phyloP scores from a whole-genome alignment of 2,329 filamentous ascomycete genomes.

The Fusarium praegraminearum region DNA sequence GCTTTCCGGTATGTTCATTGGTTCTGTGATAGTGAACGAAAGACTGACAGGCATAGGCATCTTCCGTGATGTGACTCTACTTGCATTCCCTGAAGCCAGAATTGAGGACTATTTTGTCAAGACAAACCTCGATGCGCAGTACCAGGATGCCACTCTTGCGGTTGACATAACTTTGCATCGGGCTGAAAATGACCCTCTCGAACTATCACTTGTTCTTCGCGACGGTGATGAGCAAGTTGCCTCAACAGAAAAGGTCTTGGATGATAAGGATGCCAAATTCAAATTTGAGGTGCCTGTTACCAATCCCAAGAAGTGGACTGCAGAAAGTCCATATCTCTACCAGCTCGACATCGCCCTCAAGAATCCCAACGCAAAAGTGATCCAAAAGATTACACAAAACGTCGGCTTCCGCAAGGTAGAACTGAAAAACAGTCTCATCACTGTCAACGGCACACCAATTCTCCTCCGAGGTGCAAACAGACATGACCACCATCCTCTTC shows the following conservation, averaged over 20 bases:
- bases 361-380: accelerated
- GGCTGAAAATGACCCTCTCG: accelerated
- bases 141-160: not conserved
- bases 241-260: not conserved
- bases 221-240: not conserved
- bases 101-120: conserved; percentile 22
- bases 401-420: conserved; percentile 17
- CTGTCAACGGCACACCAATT: conserved; percentile 2
- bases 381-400: not conserved
- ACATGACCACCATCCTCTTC: conserved; percentile 13
- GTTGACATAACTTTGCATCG: not conserved
- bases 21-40: accelerated
- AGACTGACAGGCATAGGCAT: not conserved
- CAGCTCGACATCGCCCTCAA: not conserved
- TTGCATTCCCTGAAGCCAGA: not conserved
- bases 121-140: not conserved
- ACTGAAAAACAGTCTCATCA: conserved; percentile 1
- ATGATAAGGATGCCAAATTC: accelerated
- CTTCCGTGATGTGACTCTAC: conserved; percentile 14
- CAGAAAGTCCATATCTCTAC: conserved; percentile 4
- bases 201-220: not conserved
- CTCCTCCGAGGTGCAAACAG: conserved; percentile 14
- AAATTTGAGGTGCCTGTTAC: not conserved
- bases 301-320: conserved; percentile 13
- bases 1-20: not conserved